A percentile compares a stretch with the other conserved stretches of the same genome.
phyloP scores from a whole-genome alignment of 352 stramenopile species.

The Phytophthora constricta region DNA sequence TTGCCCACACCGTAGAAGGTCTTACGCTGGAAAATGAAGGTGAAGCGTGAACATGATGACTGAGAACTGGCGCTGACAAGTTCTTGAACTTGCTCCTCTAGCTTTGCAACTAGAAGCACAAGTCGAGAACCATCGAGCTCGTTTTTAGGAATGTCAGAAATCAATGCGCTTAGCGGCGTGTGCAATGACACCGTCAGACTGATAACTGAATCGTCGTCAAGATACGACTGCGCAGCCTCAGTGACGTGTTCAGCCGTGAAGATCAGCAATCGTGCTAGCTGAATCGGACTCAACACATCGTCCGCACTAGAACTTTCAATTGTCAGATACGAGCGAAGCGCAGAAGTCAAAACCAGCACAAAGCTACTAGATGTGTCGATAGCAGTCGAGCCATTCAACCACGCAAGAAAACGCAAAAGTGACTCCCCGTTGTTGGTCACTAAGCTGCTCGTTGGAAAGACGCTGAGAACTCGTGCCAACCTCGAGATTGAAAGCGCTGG shows the following conservation, averaged over 20 bases:
- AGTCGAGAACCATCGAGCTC: constrained; percentile 34
- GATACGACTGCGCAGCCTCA: neutral
- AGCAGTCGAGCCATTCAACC: constrained; percentile 28
- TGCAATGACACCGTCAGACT: constrained; percentile 10
- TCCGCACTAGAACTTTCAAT: constrained; percentile 1
- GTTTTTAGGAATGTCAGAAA: neutral
- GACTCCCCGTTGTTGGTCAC: constrained; percentile 31
- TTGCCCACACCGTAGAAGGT: constrained; percentile 18
- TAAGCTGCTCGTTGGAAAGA: constrained; percentile 59
- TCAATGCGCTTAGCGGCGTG: constrained; percentile 10
- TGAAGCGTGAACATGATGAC: constrained; percentile 12
- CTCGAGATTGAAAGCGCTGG: constrained; percentile 42
- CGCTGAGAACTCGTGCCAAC: constrained; percentile 52
- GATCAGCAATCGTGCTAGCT: constrained; percentile 55
- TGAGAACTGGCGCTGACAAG: constrained; percentile 11
- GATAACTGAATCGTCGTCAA: neutral
- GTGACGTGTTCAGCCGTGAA: constrained; percentile 41
- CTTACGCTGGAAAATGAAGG: constrained; percentile 26
- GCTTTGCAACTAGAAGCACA: constrained; percentile 44
- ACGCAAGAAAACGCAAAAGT: constrained; percentile 38
- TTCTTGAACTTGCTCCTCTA: constrained; percentile 51
- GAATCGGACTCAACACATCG: constrained; percentile 26
- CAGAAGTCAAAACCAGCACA: constrained; percentile 11
- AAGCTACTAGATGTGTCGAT: constrained; percentile 14
- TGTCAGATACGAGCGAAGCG: constrained; percentile 27